phyloP scores from a whole-genome alignment of 306 rosid genomes.

The Abrus pulchellus region DNA sequence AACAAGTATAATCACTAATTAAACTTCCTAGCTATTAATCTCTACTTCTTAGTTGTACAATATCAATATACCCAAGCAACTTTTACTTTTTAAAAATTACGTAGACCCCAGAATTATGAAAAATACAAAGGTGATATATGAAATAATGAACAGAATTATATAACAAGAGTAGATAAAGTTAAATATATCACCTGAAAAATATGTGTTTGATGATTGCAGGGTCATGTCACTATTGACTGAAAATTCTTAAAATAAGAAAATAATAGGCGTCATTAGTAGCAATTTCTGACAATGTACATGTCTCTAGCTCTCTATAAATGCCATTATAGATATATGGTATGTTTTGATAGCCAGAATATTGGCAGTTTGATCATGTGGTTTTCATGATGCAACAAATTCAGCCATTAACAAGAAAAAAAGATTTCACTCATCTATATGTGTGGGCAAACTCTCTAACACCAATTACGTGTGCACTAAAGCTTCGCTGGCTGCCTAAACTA shows the following conservation, averaged over 20 bases:
- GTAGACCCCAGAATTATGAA: neutral
- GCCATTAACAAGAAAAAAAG: constrained; percentile 29
- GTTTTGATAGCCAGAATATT: constrained; percentile 43
- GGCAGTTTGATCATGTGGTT: constrained; percentile 76
- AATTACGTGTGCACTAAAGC: constrained; percentile 39
- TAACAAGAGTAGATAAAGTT: neutral
- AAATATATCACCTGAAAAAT: constrained; percentile 45
- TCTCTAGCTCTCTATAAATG: constrained; percentile 8
- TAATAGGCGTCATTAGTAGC: constrained; percentile 7
- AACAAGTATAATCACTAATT: neutral
- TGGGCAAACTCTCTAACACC: constrained; percentile 43
- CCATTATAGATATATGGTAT: constrained; percentile 39
- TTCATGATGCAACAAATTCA: constrained; percentile 67
- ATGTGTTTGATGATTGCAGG: constrained; percentile 38
- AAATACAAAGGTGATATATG: neutral
- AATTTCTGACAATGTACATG: constrained; percentile 20
- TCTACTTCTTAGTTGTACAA: neutral
- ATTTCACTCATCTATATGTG: constrained; percentile 40
- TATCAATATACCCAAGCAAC: neutral
- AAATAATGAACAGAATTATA: neutral
- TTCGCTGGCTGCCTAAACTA: constrained; percentile 16
- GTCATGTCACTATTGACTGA: constrained; percentile 42
- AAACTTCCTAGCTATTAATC: neutral
- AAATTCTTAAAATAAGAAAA: constrained; percentile 19
- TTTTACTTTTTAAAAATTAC: constrained; percentile 1